phyloP scores from a whole-genome alignment of 495 filamentous ascomycete species.

The Trichocladium uniseriatum region DNA sequence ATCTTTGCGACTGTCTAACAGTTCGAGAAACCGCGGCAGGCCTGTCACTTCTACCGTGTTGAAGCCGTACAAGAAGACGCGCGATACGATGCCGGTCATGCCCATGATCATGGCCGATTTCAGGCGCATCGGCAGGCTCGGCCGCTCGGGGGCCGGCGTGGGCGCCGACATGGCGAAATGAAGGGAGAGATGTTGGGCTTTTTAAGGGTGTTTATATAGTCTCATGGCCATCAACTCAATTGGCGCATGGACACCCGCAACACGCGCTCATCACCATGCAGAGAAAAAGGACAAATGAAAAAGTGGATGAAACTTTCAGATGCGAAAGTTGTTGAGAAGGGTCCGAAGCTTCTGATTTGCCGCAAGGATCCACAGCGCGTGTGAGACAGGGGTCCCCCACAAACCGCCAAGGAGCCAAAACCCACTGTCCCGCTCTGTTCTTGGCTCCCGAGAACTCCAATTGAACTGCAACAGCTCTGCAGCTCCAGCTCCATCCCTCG shows the following conservation, averaged over 20 bases:
- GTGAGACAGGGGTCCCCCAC: constrained; percentile 2
- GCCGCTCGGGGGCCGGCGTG: constrained; percentile 20
- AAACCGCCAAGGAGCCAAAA: background rate
- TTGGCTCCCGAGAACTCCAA: no score
- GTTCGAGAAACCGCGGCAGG: constrained; percentile 61
- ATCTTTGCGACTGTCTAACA: constrained; percentile 64
- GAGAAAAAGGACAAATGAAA: no score
- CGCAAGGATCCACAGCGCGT: background rate
- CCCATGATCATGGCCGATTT: constrained; percentile 48
- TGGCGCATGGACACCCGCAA: no score
- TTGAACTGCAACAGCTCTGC: no score
- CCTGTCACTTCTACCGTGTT: constrained; percentile 58
- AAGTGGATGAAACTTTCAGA: no score
- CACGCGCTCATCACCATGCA: no score
- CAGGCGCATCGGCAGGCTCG: constrained; percentile 45
- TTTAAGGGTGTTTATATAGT: background rate
- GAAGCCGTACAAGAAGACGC: constrained; percentile 39
- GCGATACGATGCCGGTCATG: constrained; percentile 35
- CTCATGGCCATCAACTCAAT: background rate
- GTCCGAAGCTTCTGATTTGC: background rate
- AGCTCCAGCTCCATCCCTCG: background rate
- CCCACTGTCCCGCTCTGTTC: no score
- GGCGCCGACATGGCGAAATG: constrained; percentile 8
- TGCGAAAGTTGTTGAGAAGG: background rate
- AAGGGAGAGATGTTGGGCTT: background rate